A percentile compares a stretch with the other conserved stretches of the same genome.
phyloP scores from a whole-genome alignment of 2,329 filamentous ascomycete genomes.

The Xylariomycetidae sp. region DNA sequence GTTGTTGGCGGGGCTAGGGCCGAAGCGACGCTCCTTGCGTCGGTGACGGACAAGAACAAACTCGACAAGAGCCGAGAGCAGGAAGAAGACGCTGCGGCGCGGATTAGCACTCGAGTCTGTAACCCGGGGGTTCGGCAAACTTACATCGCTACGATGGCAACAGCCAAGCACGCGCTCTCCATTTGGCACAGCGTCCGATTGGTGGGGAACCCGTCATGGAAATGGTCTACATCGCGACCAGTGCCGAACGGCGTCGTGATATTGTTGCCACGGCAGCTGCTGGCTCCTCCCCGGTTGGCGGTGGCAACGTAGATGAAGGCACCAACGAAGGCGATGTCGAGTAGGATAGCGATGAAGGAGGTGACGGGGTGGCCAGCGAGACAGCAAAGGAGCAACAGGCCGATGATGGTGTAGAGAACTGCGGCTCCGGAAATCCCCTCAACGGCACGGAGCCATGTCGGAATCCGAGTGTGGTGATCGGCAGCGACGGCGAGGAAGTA shows the following conservation, averaged over 20 bases:
- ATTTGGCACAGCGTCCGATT: constrained; percentile 59
- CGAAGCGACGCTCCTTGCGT: constrained; percentile 42
- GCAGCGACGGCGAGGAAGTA: constrained; percentile 76
- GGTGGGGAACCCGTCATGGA: constrained; percentile 42
- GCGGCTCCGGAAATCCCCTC: constrained; percentile 72
- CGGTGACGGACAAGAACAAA: constrained; percentile 62
- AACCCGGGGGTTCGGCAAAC: constrained; percentile 12
- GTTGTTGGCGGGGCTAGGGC: constrained; percentile 34
- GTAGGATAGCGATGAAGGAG: constrained; percentile 63
- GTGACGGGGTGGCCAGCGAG: constrained; percentile 70
- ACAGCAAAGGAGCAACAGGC: constrained; percentile 71
- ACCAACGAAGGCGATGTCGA: constrained; percentile 72
- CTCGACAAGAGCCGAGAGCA: constrained; percentile 65
- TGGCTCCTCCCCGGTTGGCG: constrained; percentile 63
- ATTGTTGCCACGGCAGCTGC: constrained; percentile 52
- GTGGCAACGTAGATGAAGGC: constrained; percentile 78
- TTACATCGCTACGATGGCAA: constrained; percentile 72
- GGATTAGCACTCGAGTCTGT: neutral
- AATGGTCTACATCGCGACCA: constrained; percentile 33
- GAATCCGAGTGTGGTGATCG: constrained; percentile 58
- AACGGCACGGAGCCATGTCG: constrained; percentile 63
- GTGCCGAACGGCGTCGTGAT: constrained; percentile 65
- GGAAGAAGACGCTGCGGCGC: constrained; percentile 59
- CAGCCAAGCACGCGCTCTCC: constrained; percentile 70
- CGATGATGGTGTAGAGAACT: constrained; percentile 66